Evolutionary conservation across 2,329 filamentous ascomycete species (phyloP).

Genomic region (Fusarium scirpi): DNA sequence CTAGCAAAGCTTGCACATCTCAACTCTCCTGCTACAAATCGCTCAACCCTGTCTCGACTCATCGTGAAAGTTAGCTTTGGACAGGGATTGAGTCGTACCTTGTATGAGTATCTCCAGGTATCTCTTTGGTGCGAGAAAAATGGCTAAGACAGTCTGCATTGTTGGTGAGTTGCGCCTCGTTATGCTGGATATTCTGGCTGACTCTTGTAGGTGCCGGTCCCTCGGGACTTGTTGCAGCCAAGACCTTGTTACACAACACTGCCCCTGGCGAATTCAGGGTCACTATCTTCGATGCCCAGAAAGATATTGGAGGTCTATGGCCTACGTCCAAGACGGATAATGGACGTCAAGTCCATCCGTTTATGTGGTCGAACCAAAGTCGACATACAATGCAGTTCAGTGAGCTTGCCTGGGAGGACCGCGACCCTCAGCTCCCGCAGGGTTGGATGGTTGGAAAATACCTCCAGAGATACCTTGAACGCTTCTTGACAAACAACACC

Average conservation of each 20-base stretch:
- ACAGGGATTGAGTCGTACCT: constrained; percentile 12
- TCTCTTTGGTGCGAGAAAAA: constrained; percentile 36
- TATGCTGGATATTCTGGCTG: background rate
- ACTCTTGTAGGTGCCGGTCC: constrained; percentile 70
- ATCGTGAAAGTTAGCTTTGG: constrained; percentile 10
- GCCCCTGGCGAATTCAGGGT: constrained; percentile 70
- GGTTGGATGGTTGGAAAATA: constrained; percentile 84
- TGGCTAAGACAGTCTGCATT: constrained; percentile 58
- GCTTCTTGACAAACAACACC: constrained; percentile 62
- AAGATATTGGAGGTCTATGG: constrained; percentile 83
- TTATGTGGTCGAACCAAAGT: constrained; percentile 81
- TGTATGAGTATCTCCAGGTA: constrained; percentile 41
- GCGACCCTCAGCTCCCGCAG: constrained; percentile 74
- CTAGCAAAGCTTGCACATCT: background rate
- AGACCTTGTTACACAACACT: constrained; percentile 74
- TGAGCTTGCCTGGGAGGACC: constrained; percentile 76
- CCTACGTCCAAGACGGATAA: constrained; percentile 63
- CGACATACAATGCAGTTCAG: constrained; percentile 79
- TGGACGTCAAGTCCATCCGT: constrained; percentile 69
- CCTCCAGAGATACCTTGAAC: constrained; percentile 71
- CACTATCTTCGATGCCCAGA: constrained; percentile 75
- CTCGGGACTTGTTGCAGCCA: constrained; percentile 76
- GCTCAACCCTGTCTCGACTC: constrained; percentile 32
- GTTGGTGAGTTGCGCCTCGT: constrained; percentile 49
- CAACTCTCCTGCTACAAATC: constrained; percentile 34